Base-by-base conservation (phyloP, 352 stramenopile genomes). In the Phytophthora sansomeana region DNA sequence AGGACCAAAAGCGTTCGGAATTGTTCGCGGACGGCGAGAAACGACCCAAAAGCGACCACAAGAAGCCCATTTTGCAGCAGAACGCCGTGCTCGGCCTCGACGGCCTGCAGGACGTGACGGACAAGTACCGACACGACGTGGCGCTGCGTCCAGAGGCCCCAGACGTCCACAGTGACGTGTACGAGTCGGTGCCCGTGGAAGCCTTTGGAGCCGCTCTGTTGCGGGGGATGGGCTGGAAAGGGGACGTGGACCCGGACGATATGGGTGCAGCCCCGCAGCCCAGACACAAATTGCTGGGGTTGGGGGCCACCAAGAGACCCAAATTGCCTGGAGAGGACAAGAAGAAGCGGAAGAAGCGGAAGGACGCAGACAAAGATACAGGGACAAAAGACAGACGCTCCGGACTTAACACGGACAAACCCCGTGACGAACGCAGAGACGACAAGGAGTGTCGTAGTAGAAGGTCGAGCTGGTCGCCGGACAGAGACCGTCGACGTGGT, bases 161-260 rank as follows among this genome's bases (percentile, higher is more conserved):
- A 11, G 81, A 96, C 29, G 89, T 97, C 7, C 74, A 92, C 46
- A 95, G 81, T 38, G 78, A 96, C 5, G 81, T 81, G 29, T 98
- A 98, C 68, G 69, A 88, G n/a, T 51, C 60, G 6, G 84, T 99
- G 30, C 91, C 94, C 0, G 93, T 99, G 48, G 80, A 93, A 42
- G 95, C 98, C 51, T 99, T 99, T 81, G 97, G 97, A 14, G 90
- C 87, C 4, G 97, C 97, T 19, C 77, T 99, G 72, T 78, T 99
- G 8, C 83, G 97, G 14, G 97, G 97, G 11, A 99, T 99, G 97
- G 97, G 97, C 52, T 99, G 97, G 97, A 97, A 70, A 8, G 97
- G 96, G 35, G 68, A 68, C 6, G 69, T 77, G 19, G 72, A 91
- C 19, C 50, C 80, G 16, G 78, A 88, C 14, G 75, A 79, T 29